These are phyloP conservation scores for Hirsutella thompsonii DNA, from an alignment of 2,329 filamentous ascomycete species.

Conservation along the genomic window DNA sequence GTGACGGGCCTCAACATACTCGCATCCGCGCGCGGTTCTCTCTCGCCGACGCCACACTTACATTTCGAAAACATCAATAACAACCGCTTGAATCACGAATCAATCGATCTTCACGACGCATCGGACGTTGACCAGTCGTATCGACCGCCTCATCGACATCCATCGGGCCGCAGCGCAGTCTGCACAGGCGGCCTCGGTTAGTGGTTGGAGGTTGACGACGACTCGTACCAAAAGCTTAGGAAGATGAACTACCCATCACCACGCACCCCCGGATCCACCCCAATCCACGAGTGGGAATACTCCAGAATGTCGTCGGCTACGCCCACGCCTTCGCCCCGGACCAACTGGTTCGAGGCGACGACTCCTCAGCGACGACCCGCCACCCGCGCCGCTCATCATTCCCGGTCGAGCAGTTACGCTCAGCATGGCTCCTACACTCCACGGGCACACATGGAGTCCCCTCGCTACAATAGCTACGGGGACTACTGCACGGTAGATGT, in stretches of 20 bases:
- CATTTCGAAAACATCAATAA: neutral
- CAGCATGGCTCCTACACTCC: conserved; percentile 24
- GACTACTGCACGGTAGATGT: conserved; percentile 54
- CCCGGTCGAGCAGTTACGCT: conserved; percentile 24
- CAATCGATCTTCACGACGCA: too few species aligned
- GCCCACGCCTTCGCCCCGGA: conserved; percentile 43
- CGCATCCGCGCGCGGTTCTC: conserved; percentile 15
- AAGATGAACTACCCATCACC: conserved; percentile 25
- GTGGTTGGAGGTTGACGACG: neutral
- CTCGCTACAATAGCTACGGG: conserved; percentile 48
- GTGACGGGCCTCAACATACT: conserved; percentile 38
- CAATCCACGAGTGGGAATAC: conserved; percentile 38
- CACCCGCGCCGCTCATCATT: conserved; percentile 31
- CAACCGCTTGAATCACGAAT: neutral
- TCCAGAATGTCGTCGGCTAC: conserved; percentile 40
- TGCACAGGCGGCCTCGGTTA: neutral
- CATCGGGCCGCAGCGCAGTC: neutral
- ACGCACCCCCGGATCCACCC: conserved; percentile 31
- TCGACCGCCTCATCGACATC: too few species aligned
- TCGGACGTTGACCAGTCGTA: too few species aligned
- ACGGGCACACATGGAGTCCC: conserved; percentile 39
- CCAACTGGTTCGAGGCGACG: conserved; percentile 32
- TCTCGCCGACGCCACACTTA: conserved; percentile 5
- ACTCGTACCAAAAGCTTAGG: neutral
- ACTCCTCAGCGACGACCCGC: conserved; percentile 37